Conservation (phyloP, 495 filamentous ascomycete genomes). For the Aspergillus bridgeri region DNA sequence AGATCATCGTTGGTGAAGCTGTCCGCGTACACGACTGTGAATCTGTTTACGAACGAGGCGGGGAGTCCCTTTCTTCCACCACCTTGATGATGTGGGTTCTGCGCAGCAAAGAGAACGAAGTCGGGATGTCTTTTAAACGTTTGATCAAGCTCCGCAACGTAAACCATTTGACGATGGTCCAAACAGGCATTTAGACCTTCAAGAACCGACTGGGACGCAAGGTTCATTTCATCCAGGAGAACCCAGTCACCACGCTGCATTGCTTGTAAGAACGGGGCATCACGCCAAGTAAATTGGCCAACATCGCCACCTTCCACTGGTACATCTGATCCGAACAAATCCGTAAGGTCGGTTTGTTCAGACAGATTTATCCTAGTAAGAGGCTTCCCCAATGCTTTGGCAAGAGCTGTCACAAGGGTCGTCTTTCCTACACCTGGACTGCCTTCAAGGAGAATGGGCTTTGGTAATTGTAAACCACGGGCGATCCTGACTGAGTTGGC, state of each 20-base stretch:
- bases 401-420: conserved; percentile 80
- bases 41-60: conserved; percentile 94
- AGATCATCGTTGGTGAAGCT: conserved; percentile 78
- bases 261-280: conserved; percentile 90
- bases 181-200: conserved; percentile 97
- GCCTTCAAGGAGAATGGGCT: conserved; percentile 91
- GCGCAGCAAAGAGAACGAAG: conserved; percentile 91
- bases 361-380: conserved; percentile 94
- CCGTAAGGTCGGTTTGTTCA: conserved; percentile 95
- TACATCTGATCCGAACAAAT: conserved; percentile 95
- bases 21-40: conserved; percentile 96
- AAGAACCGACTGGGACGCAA: conserved; percentile 94
- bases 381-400: conserved; percentile 69
- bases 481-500: conserved; percentile 86
- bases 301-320: conserved; percentile 84
- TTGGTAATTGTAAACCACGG: conserved; percentile 82
- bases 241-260: conserved; percentile 98
- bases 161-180: conserved; percentile 95
- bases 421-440: conserved; percentile 98
- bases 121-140: conserved; percentile 85
- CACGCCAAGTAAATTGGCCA: conserved; percentile 89
- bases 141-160: conserved; percentile 89
- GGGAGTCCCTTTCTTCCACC: conserved; percentile 94
- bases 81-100: conserved; percentile 97
- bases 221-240: conserved; percentile 96